Evolutionary conservation across 2,329 filamentous ascomycete species (phyloP).

Genomic region (Penicillium frequentans): DNA sequence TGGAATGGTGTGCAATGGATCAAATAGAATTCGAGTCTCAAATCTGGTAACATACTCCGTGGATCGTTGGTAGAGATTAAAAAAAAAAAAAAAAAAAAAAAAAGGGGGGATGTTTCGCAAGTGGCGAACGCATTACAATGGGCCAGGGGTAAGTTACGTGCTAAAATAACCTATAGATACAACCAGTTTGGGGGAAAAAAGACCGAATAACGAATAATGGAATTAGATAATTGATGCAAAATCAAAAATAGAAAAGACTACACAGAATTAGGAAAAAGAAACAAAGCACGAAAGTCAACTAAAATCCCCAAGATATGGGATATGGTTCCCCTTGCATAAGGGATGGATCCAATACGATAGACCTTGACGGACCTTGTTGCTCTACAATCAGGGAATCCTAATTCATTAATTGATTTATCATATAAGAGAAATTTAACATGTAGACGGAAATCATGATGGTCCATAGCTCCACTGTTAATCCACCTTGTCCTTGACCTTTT

Average conservation of each 20-base stretch:
- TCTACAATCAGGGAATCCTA: neutral
- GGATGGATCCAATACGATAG: neutral
- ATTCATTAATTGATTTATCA: neutral
- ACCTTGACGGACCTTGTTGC: too few species aligned
- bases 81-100: neutral
- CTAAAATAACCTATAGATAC: neutral
- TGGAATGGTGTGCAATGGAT: neutral
- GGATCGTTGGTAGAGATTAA: neutral
- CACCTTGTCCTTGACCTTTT: constrained; percentile 16
- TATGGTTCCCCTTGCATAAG: constrained; percentile 6
- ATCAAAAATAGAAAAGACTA: neutral
- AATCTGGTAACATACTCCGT: neutral
- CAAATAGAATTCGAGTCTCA: neutral
- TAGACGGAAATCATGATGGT: constrained; percentile 1
- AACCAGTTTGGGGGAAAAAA: neutral
- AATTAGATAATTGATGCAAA: too few species aligned
- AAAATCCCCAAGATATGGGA: neutral
- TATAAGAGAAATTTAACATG: neutral
- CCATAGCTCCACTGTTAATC: constrained; percentile 11
- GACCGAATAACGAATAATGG: too few species aligned
- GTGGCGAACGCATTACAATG: constrained; percentile 3
- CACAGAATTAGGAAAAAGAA: neutral
- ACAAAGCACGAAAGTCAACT: neutral
- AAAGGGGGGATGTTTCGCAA: neutral
- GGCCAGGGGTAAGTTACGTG: neutral